Evolutionary conservation across 2,329 filamentous ascomycete genomes (phyloP), one percentile per base, ranked within the genome.

Genomic region (Aurifilum marmelostoma): DNA sequence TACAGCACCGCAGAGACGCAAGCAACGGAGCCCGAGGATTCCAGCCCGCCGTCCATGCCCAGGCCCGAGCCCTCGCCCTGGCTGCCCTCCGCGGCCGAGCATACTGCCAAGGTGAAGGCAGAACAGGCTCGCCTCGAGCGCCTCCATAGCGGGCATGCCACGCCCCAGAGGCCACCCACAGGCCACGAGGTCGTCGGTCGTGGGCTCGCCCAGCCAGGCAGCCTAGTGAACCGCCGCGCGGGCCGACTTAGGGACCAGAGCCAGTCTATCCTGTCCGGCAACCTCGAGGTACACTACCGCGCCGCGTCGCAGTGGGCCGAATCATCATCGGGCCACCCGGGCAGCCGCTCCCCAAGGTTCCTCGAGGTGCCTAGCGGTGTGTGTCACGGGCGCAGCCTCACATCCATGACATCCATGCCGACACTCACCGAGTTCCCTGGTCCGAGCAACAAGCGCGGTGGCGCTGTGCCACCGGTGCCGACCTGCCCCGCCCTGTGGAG

Each of bases 41-140:
- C 72, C 24, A 52, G 73, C 67, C 65, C 72, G 68, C 34, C 75
- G 76, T 66, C 77, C 63, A 59, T 78, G 75, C 58, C 69, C n/a
- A 71, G 68, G 58, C 66, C 65, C 37, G 69, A 73, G 54, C 65
- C 69, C 2, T 41, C 67, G 41, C 77, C 77, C 18, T 82, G 80
- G 80, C 79, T 81, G 65, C 80, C 80, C 21, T 82, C 81, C 0
- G 75, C 75, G 0, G 24, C 73, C 12, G 75, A 77, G 66, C 75
- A 77, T 64, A 73, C 75, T 1, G 74, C 75, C 16, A 72, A 71
- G 21, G 66, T 63, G 50, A 70, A 64, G 29, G 50, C 66, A 21
- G 66, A 68, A 32, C 69, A 67, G 56, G 58, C 62, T 27, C 59
- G 59, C 14, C 59, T 64, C 21, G 65, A 66, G 16, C 47, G 63